phyloP scores from a whole-genome alignment of 2,329 filamentous ascomycete species.

The Xylariaceae sp. region DNA sequence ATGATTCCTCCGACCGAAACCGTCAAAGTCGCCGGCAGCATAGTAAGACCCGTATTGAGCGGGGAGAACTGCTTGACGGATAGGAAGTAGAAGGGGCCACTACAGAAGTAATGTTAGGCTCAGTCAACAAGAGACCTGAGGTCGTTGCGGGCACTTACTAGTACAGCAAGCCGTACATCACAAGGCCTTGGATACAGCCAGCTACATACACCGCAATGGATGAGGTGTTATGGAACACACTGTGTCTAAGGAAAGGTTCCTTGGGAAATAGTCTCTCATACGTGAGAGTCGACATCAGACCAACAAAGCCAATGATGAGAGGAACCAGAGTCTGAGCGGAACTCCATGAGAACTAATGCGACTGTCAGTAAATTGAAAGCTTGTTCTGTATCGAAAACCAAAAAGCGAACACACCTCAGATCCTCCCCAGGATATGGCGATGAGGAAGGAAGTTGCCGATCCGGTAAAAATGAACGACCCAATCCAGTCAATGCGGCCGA shows the following conservation, averaged over 20 bases:
- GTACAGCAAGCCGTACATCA: conserved; percentile 18
- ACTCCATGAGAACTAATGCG: conserved; percentile 14
- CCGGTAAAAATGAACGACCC: conserved; percentile 44
- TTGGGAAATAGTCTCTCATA: conserved; percentile 16
- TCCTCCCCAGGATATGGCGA: conserved; percentile 47
- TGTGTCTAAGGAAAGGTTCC: conserved; percentile 15
- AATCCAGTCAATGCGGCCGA: conserved; percentile 41
- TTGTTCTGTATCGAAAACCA: neutral
- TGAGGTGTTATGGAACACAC: conserved; percentile 14
- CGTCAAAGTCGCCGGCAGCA: conserved; percentile 32
- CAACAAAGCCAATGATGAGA: conserved; percentile 15
- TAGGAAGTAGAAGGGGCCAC: conserved; percentile 36
- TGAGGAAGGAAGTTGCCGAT: conserved; percentile 41
- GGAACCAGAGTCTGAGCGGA: conserved; percentile 13
- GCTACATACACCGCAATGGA: conserved; percentile 13
- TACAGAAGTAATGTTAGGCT: too few species aligned
- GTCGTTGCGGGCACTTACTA: conserved; percentile 27
- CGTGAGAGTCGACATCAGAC: conserved; percentile 11
- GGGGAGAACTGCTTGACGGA: conserved; percentile 32
- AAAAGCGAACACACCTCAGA: conserved; percentile 17
- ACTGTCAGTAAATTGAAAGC: conserved; percentile 7
- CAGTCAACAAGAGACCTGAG: too few species aligned
- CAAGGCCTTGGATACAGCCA: conserved; percentile 14
- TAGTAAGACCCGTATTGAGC: conserved; percentile 31
- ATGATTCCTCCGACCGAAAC: conserved; percentile 33